phyloP scores from a whole-genome alignment of 805 yeast genomes.

The Pichia heedii region DNA sequence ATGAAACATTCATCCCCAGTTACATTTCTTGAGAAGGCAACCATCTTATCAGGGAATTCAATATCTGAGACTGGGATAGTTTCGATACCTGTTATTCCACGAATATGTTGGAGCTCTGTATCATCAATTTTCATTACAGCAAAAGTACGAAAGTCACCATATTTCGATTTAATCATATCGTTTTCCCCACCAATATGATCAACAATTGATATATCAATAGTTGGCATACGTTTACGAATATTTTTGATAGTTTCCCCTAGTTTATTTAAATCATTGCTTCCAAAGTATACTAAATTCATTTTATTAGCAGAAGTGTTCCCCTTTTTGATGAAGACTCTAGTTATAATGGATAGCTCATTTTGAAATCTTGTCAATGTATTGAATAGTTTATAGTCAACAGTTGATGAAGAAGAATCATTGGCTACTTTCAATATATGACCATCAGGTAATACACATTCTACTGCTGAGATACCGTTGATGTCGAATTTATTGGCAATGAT shows the following conservation, averaged over 20 bases:
- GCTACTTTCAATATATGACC: constrained; percentile 14
- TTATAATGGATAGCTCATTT: constrained; percentile 14
- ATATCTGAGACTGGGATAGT: neutral
- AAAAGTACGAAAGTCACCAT: neutral
- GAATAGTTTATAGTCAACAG: constrained; percentile 6
- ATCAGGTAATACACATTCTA: constrained; percentile 23
- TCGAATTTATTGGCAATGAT: constrained; percentile 11
- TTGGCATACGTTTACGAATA: neutral
- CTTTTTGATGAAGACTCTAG: constrained; percentile 8
- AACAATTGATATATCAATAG: constrained; percentile 7
- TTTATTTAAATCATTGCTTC: constrained; percentile 11
- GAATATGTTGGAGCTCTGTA: neutral
- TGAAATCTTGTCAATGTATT: constrained; percentile 10
- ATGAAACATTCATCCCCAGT: neutral
- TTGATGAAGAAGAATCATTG: neutral
- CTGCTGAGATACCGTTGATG: constrained; percentile 5
- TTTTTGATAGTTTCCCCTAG: constrained; percentile 9
- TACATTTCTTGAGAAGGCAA: neutral
- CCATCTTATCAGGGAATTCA: neutral
- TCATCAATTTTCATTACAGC: neutral
- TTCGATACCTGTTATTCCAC: neutral
- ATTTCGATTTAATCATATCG: neutral
- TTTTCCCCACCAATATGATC: constrained; percentile 8
- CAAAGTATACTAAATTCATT: constrained; percentile 12
- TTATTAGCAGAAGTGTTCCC: neutral